These are phyloP conservation scores for Magnusiomyces clavatus DNA, from an alignment of 1,139 yeast genomes.

Conservation along the genomic window DNA sequence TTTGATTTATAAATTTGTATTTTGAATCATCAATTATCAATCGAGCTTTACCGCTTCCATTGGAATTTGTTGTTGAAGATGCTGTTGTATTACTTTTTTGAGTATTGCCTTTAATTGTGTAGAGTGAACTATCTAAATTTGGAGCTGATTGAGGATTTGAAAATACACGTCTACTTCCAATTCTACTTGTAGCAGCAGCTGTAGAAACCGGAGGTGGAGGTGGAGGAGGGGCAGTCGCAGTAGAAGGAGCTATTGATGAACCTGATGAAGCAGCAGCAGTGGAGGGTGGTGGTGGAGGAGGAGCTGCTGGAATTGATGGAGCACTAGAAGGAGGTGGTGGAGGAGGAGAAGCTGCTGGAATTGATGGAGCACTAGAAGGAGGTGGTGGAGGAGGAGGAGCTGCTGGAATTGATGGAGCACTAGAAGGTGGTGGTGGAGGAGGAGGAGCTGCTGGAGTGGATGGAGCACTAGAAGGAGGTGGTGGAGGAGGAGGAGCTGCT, in stretches of 20 bases:
- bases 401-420: slow-evolving; percentile 24
- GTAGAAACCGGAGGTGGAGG: slow-evolving; percentile 19
- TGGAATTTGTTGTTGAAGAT: slow-evolving; percentile 12
- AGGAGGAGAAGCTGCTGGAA: slow-evolving; percentile 24
- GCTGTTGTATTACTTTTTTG: slow-evolving; percentile 13
- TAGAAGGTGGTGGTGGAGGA: slow-evolving; percentile 26
- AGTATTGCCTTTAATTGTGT: slow-evolving; percentile 22
- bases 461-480: slow-evolving; percentile 14
- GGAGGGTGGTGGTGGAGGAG: slow-evolving; percentile 24
- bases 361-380: slow-evolving; percentile 20
- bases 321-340: slow-evolving; percentile 25
- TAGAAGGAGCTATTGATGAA: slow-evolving; percentile 21
- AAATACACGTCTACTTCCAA: not conserved
- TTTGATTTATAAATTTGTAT: slow-evolving; percentile 61
- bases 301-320: slow-evolving; percentile 27
- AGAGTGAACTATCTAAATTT: slow-evolving; percentile 11
- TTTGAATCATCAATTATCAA: slow-evolving; percentile 59
- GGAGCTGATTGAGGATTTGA: slow-evolving; percentile 19
- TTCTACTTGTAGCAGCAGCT: slow-evolving; percentile 10
- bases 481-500: slow-evolving; percentile 23
- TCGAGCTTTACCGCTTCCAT: slow-evolving; percentile 2
- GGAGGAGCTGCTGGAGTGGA: slow-evolving; percentile 16
- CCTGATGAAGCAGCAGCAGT: slow-evolving; percentile 20
- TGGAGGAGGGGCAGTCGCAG: slow-evolving; percentile 24
- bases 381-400: slow-evolving; percentile 20